Base-by-base conservation (phyloP, 148 eudicot genomes). In the Persicaria tinctoria region DNA sequence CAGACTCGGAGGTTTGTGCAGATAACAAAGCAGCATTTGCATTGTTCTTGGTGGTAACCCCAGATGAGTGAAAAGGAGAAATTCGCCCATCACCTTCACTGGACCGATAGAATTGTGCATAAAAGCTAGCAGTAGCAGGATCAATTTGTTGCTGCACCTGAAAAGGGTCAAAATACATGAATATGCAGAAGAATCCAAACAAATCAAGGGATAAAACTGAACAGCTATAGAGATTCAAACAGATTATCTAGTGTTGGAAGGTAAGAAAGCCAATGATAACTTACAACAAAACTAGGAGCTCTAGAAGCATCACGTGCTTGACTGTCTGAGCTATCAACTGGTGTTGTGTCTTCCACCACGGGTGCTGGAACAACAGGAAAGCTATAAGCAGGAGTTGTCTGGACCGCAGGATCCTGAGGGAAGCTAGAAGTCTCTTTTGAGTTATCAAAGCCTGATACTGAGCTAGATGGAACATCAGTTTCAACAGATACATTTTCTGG, bases 101-200 rank as follows among this genome's bases (percentile, higher is more conserved):
- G 78, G 96, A 70, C 48, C 89, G 90, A 84, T 89, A 84, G 80
- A 82, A 80, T 76, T 87, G 98, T 27, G 89, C 88, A 83, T 89
- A 93, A 75, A 87, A 90, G 84, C 14, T 38, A 0, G 70, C 70
- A 0, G 70, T 66, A 66, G 48, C 48, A 66, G 70, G 48, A 47
- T 66, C 70, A 17, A 66, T 66, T 14, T n/a, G 70, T 66, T 66
- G 70, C 70, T 66, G 70, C 47, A 66, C 11, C 48, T 13, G 47
- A 10, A 79, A 59, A 51, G 14, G 73, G n/a, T 60, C 46, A 60
- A 8, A 1, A 17, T 54, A 4, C 70, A 41, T 66, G 48, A 60
- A 60, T 60, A 60, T 13, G 10, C 8, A 60, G 48, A 41, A 66
- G 0, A 5, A 27, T 13, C 10, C 68, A 23, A 20, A 47, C 8